Percentiles rank a stretch among this genome's conserved stretches.
phyloP scores from a whole-genome alignment of 2,329 filamentous ascomycete genomes.

The Capronia epimyces region DNA sequence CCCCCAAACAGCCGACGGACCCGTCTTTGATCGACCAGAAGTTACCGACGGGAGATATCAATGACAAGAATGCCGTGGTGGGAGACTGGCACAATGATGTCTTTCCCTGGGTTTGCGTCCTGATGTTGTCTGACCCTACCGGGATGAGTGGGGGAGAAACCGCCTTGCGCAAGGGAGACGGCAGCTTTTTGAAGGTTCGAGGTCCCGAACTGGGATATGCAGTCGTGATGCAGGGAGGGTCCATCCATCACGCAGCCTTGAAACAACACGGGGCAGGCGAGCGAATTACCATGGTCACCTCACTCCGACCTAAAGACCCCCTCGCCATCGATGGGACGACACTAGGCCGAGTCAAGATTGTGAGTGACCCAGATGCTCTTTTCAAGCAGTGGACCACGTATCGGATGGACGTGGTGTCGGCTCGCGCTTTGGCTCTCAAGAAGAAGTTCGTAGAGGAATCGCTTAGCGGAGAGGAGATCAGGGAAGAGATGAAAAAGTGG shows the following conservation, averaged over 20 bases:
- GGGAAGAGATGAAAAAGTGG: too few species aligned
- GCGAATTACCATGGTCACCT: constrained; percentile 31
- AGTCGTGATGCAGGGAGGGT: constrained; percentile 32
- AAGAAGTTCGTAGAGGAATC: too few species aligned
- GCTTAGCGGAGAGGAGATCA: too few species aligned
- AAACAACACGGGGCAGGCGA: constrained; percentile 28
- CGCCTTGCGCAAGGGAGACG: constrained; percentile 28
- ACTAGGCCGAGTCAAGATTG: constrained; percentile 13
- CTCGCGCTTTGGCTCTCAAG: too few species aligned
- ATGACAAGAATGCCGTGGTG: constrained; percentile 15
- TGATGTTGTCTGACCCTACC: constrained; percentile 31
- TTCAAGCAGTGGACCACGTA: constrained; percentile 19
- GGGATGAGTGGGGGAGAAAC: constrained; percentile 33
- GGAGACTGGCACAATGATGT: constrained; percentile 26
- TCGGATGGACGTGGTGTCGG: too few species aligned
- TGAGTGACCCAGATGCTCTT: constrained; percentile 11
- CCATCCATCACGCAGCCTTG: constrained; percentile 30
- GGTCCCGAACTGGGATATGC: constrained; percentile 28
- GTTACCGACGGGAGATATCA: not conserved
- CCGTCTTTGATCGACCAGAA: not conserved
- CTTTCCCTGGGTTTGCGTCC: constrained; percentile 31
- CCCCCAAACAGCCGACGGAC: constrained; percentile 11
- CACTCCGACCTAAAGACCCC: constrained; percentile 27
- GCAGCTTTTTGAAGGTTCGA: constrained; percentile 21
- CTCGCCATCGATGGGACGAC: constrained; percentile 9